These are phyloP conservation scores for Kwoniella botswanensis DNA, from an alignment of 768 basidiomycete genomes.

Conservation along the genomic window DNA sequence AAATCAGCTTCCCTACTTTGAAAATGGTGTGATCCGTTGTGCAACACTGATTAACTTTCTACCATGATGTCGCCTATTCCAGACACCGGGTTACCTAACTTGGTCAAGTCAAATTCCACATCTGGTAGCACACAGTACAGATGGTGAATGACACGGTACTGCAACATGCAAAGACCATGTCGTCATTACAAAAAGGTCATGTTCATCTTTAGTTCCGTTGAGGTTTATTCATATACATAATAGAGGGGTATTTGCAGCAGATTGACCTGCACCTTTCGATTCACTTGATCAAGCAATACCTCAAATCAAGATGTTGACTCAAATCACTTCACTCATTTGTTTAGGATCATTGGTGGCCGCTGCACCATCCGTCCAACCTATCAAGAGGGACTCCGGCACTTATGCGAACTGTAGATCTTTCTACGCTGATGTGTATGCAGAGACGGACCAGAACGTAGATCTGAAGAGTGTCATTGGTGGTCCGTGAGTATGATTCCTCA, in stretches of 20 bases:
- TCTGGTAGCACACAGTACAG: not conserved
- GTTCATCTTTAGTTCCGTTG: not conserved
- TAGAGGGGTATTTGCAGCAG: not conserved
- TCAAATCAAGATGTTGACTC: conserved; percentile 4
- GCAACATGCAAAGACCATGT: not conserved
- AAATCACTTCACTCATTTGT: conserved; percentile 5
- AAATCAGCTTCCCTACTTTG: not conserved
- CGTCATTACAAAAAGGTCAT: not conserved
- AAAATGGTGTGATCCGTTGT: not conserved
- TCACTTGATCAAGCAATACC: not conserved
- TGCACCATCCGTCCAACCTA: conserved; percentile 6
- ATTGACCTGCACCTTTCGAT: not conserved
- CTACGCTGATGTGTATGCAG: conserved; percentile 37
- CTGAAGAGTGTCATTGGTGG: conserved; percentile 34
- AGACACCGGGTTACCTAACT: conserved; percentile 16
- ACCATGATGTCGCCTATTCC: not conserved
- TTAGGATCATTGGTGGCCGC: conserved; percentile 12
- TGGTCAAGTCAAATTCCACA: not conserved
- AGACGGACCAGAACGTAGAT: conserved; percentile 32
- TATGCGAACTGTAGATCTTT: conserved; percentile 34
- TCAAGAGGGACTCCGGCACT: conserved; percentile 11
- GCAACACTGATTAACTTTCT: not conserved
- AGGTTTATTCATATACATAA: not conserved
- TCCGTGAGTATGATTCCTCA: conserved; percentile 30
- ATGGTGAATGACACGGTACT: not conserved